These are phyloP conservation scores for Nadsonia commutata DNA, from an alignment of 1,139 yeast species.

Conservation along the genomic window DNA sequence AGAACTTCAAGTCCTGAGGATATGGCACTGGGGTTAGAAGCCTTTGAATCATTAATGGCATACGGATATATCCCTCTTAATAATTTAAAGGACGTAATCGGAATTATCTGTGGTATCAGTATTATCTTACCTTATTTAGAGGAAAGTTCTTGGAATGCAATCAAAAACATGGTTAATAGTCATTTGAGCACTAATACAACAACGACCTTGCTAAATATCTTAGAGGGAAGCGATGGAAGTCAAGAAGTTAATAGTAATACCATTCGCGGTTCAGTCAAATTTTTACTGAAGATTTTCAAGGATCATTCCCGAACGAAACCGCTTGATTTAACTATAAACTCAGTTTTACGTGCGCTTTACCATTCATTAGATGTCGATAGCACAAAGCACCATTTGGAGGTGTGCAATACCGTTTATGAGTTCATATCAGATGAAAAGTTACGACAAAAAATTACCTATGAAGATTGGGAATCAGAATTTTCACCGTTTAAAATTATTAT, in stretches of 20 bases:
- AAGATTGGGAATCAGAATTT: slow-evolving; percentile 34
- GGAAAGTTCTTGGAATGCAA: slow-evolving; percentile 28
- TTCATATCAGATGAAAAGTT: slow-evolving; percentile 13
- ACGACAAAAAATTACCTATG: slow-evolving; percentile 18
- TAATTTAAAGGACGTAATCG: slow-evolving; percentile 27
- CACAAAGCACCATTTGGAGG: slow-evolving; percentile 17
- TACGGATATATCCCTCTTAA: slow-evolving; percentile 36
- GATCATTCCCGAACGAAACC: slow-evolving; percentile 7
- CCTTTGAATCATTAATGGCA: slow-evolving; percentile 33
- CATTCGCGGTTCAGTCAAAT: slow-evolving; percentile 34
- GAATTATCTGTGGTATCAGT: slow-evolving; percentile 36
- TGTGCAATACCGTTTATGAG: slow-evolving; percentile 15
- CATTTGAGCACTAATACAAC: slow-evolving; percentile 26
- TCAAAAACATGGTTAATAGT: slow-evolving; percentile 25
- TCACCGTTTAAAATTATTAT: slow-evolving; percentile 29
- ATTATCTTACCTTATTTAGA: slow-evolving; percentile 26
- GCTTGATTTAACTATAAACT: slow-evolving; percentile 15
- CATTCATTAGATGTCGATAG: slow-evolving; percentile 15
- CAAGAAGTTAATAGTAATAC: slow-evolving; percentile 25
- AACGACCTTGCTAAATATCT: slow-evolving; percentile 25
- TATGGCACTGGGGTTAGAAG: slow-evolving; percentile 29
- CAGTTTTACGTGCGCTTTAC: slow-evolving; percentile 16
- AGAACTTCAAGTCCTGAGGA: slow-evolving; percentile 30
- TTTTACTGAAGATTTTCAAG: slow-evolving; percentile 16
- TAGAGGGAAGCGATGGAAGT: slow-evolving; percentile 18